Conservation (phyloP, 208 protist genomes). For the Crithidia bombi region DNA sequence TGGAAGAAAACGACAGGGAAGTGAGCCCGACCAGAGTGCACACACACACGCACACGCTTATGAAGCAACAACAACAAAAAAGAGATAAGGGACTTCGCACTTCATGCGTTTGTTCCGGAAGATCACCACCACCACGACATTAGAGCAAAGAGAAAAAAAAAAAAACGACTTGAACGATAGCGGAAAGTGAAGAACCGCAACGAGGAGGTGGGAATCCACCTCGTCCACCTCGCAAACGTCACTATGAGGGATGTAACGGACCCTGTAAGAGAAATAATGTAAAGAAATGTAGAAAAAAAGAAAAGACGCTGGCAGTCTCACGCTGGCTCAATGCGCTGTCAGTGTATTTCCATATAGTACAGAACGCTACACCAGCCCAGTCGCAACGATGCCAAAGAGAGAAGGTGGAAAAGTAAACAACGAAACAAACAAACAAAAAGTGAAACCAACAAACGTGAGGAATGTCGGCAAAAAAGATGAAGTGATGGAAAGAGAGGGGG, state of each 20-base stretch:
- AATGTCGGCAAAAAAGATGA: neutral
- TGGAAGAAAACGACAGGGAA: too few relatives aligned
- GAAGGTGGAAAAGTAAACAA: neutral
- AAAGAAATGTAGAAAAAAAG: neutral
- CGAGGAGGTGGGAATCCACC: neutral
- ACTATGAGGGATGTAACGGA: too few relatives aligned
- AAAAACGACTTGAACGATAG: neutral
- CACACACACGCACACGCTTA: too few relatives aligned
- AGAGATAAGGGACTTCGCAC: too few relatives aligned
- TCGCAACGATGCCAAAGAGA: neutral
- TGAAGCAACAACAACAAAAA: too few relatives aligned
- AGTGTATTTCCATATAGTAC: conserved; percentile 7
- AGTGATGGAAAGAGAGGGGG: neutral
- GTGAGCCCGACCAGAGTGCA: too few relatives aligned
- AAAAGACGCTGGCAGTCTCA: conserved; percentile 9
- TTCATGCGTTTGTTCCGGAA: too few relatives aligned
- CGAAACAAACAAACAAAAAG: neutral
- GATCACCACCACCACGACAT: too few relatives aligned
- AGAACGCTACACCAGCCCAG: neutral
- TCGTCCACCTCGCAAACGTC: neutral
- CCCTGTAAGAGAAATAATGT: too few relatives aligned
- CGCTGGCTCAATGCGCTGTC: neutral
- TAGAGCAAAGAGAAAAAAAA: neutral
- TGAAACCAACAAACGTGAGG: neutral
- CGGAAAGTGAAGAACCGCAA: neutral